Base-by-base conservation (phyloP, 768 basidiomycete species). In the Podaxis sp. region DNA sequence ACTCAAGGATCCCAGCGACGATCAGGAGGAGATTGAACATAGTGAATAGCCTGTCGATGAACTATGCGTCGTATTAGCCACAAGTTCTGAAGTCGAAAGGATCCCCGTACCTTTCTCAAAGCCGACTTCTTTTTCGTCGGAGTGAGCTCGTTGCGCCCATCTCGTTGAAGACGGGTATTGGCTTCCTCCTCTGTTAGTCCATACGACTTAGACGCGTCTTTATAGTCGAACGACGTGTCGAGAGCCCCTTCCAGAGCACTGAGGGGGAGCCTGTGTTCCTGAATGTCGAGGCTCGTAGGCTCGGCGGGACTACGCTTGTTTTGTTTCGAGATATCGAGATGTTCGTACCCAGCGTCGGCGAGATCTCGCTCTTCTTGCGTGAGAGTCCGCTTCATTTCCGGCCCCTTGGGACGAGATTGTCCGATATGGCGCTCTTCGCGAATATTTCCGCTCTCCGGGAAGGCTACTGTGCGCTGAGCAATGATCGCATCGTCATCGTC, bases 21-120 rank as follows among this genome's bases (percentile, higher is more conserved):
- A 89, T 87, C 50, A 89, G 76, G 46, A 89, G 74, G 65, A 89
- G 76, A 72, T 89, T 89, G 72, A 88, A 89, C 79, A 81, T 78
- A 11, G 84, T 84, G 62, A 80, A 68, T 16, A 88, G 75, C 36
- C 85, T 83, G 68, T 88, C 86, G 51, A 86, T 64, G 68, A 86
- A 89, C 87, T 88, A 66, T 13, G 44, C 51, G 36, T 60, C 25
- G 61, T 66, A 59, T 67, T 28, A 50, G 23, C 44, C 54, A 62
- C 32, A 44, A 42, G 11, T 13, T 25, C 25, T 21, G 38, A n/a
- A 28, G 1, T 36, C 21, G 7, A 27, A 55, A 14, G 58, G 44
- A 27, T 27, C 37, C 48, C 63, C 71, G 37, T 53, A 86, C 87
- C 82, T 86, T 86, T 66, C 82, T 77, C 11, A 87, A 65, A 37